Evolutionary conservation across 768 basidiomycete genomes (phyloP).

Genomic region (Crucibulum laeve): DNA sequence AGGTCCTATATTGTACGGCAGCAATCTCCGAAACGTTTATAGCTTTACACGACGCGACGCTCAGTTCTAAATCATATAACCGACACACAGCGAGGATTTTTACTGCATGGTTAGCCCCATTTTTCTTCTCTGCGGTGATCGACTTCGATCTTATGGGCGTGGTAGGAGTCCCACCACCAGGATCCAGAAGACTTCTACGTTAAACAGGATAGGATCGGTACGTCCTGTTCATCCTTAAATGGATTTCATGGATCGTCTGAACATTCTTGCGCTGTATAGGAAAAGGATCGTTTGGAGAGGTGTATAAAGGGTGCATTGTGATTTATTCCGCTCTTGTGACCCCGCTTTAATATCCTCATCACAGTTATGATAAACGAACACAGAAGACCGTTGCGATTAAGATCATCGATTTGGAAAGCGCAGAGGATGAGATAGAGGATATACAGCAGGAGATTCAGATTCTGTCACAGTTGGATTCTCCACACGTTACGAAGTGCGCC

Average conservation of each 20-base stretch:
- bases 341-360: neutral
- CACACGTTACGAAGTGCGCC: conserved; percentile 90
- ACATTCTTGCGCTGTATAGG: conserved; percentile 41
- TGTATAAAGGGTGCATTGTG: conserved; percentile 86
- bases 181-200: conserved; percentile 98
- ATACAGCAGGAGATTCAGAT: conserved; percentile 99
- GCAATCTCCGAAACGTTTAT: neutral
- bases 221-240: conserved; percentile 6
- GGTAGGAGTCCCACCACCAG: conserved; percentile 62
- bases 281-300: conserved; percentile 98
- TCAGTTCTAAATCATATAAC: neutral
- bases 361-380: conserved; percentile 90
- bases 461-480: conserved; percentile 91
- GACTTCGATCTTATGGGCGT: conserved; percentile 18
- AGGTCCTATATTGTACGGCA: no score
- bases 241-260: conserved; percentile 4
- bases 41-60: conserved; percentile 28
- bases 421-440: conserved; percentile 99
- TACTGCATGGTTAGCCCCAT: conserved; percentile 8
- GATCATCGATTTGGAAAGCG: conserved; percentile 98
- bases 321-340: conserved; percentile 1
- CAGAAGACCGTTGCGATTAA: conserved; percentile 98
- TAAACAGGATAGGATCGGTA: conserved; percentile 95
- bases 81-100: neutral
- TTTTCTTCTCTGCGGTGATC: conserved; percentile 8